These are phyloP conservation scores for Curvularia eragrostidis DNA, from an alignment of 2,329 filamentous ascomycete species.

Conservation along the genomic window DNA sequence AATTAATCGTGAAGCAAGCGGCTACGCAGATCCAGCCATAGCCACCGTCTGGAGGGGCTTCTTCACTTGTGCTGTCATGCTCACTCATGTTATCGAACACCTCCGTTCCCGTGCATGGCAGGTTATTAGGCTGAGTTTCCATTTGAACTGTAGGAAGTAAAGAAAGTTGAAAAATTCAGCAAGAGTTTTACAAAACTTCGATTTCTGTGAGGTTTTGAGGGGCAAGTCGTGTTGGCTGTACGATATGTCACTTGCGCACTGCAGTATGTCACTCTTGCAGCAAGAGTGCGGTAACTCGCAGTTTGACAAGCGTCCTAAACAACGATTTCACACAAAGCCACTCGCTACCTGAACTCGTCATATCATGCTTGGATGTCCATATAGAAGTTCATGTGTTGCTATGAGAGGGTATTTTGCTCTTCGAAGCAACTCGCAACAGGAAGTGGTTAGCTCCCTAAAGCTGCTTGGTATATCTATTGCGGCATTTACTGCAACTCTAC, in stretches of 20 bases:
- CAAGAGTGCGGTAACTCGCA: too few relatives aligned
- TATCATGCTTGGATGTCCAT: too few relatives aligned
- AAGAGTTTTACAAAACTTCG: background rate
- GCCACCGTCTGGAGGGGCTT: conserved; percentile 22
- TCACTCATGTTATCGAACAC: background rate
- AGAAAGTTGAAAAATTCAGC: background rate
- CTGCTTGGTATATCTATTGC: too few relatives aligned
- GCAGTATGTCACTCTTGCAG: background rate
- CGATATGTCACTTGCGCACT: background rate
- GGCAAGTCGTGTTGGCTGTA: background rate
- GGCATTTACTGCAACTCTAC: too few relatives aligned
- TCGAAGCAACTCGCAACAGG: too few relatives aligned
- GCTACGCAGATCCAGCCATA: conserved; percentile 29
- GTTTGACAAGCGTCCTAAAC: too few relatives aligned
- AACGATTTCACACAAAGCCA: too few relatives aligned
- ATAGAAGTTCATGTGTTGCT: too few relatives aligned
- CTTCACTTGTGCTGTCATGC: background rate
- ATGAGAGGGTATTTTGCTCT: too few relatives aligned
- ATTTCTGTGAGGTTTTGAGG: background rate
- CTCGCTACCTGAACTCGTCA: too few relatives aligned
- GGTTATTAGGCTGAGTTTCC: background rate
- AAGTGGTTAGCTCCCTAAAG: too few relatives aligned
- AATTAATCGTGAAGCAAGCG: conserved; percentile 17
- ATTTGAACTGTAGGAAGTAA: background rate
- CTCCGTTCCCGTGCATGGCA: background rate